Evolutionary conservation across 2,329 filamentous ascomycete species (phyloP), one percentile per base, ranked within the genome.

Genomic region (Tolypocladium sp.): DNA sequence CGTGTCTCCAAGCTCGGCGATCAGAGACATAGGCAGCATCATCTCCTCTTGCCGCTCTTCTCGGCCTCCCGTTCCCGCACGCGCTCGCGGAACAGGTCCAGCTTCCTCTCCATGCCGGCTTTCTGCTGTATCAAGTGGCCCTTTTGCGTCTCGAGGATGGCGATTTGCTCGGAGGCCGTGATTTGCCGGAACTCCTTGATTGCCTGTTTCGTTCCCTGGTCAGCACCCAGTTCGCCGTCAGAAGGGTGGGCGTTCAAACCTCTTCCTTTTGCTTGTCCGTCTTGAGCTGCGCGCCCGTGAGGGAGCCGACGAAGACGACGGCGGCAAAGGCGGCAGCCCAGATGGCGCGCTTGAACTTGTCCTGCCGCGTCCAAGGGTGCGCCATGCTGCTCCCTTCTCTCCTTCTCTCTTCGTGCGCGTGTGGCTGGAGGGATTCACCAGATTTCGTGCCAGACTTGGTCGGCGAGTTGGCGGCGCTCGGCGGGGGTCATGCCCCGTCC

Each of bases 261-360:
- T 77, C 68, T 62, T 73, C 69, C 64, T 74, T 79, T 62, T 82
- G 77, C 60, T 75, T 71, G 60, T 79, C 76, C 55, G 74, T 73
- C 69, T 81, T 81, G 53, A 82, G 66, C 53, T 77, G 76, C 8
- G 79, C 79, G 57, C 79, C 79, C 59, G 79, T 80, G 54, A 78
- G 71, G 52, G 76, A 68, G 60, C 79, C 78, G 38, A 79, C 77
- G 60, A 76, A 70, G 61, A 79, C 73, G 59, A 79, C 73, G 60
- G 77, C 77, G 3, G 74, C 76, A 61, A 79, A 74, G 40, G 77
- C 78, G 40, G 68, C 72, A n/a, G 79, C 79, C 68, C 69, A 70
- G 58, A 74, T 59, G 58, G 70, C 73, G 52, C 69, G 64, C 60
- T 67, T 70, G 55, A 73, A 59, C 60, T 71, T 74, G 58, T 74